Percentiles rank a stretch among this genome's conserved stretches.
Evolutionary conservation across 345 rosid species (phyloP).

Genomic region (Eucalyptus cladocalyx): DNA sequence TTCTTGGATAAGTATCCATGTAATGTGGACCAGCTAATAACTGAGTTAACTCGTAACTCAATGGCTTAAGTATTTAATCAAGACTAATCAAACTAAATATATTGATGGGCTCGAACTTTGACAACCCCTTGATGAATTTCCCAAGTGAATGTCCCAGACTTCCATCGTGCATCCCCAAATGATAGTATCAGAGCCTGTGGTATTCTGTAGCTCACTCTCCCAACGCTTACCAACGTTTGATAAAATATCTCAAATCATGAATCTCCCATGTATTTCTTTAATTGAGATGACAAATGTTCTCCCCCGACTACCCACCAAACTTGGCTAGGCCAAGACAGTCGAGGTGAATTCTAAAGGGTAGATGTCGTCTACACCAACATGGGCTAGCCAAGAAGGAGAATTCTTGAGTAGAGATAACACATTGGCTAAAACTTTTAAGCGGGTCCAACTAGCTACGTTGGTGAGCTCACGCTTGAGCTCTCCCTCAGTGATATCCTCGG

Average conservation of each 20-base stretch:
- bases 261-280: not conserved
- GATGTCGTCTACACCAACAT: not conserved
- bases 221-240: not conserved
- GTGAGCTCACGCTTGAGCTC: not conserved
- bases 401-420: not conserved
- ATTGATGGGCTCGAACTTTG: not conserved
- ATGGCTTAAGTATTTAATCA: not conserved
- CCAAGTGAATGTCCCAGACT: not conserved
- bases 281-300: not conserved
- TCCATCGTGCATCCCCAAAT: not conserved
- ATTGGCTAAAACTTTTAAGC: not conserved
- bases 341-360: not conserved
- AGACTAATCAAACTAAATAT: not conserved
- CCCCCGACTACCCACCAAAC: not conserved
- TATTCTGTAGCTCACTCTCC: not conserved
- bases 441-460: not conserved
- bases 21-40: not conserved
- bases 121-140: not conserved
- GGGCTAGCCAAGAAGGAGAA: not conserved
- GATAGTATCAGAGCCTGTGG: not conserved
- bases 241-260: not conserved
- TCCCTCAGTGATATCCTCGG: not conserved
- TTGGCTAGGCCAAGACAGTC: not conserved
- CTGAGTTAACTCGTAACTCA: not conserved
- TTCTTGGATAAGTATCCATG: not conserved